phyloP scores from a whole-genome alignment of 148 eudicot species.

The Salicornia ramosissima region DNA sequence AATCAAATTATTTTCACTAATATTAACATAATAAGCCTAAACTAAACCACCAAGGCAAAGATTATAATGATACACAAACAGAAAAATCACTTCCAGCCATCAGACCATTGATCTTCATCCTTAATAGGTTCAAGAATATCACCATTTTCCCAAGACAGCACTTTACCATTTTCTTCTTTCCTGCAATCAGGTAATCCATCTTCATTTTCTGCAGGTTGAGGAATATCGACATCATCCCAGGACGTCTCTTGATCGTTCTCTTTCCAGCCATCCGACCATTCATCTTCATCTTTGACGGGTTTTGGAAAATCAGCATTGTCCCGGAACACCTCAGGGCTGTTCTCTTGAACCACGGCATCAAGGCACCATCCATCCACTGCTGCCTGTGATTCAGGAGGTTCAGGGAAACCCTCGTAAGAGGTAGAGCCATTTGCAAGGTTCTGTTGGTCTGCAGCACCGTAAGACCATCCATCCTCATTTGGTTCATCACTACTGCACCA shows the following conservation, averaged over 20 bases:
- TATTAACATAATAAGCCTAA: not conserved
- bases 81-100: slow-evolving; percentile 45
- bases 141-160: slow-evolving; percentile 12
- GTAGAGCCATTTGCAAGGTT: slow-evolving; percentile 4
- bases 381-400: not conserved
- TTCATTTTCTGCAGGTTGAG: not conserved
- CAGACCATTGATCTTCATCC: slow-evolving; percentile 54
- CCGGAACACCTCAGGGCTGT: not conserved
- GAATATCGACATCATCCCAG: not conserved
- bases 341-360: slow-evolving; percentile 12
- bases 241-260: not conserved
- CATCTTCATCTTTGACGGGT: slow-evolving; percentile 3
- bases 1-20: not conserved
- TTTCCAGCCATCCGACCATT: slow-evolving; percentile 15
- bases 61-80: not conserved
- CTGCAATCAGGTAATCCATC: not conserved
- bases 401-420: not conserved
- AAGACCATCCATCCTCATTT: slow-evolving; percentile 3
- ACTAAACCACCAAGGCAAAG: too few relatives aligned
- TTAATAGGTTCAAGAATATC: slow-evolving; percentile 24
- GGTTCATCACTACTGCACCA: slow-evolving; percentile 20
- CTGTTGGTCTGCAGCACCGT: slow-evolving; percentile 16
- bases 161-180: slow-evolving; percentile 1
- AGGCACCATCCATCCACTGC: slow-evolving; percentile 10
- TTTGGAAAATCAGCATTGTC: slow-evolving; percentile 3